Conservation (phyloP, 2,329 filamentous ascomycete genomes). For the Coniosporium tulheliwenetii region DNA sequence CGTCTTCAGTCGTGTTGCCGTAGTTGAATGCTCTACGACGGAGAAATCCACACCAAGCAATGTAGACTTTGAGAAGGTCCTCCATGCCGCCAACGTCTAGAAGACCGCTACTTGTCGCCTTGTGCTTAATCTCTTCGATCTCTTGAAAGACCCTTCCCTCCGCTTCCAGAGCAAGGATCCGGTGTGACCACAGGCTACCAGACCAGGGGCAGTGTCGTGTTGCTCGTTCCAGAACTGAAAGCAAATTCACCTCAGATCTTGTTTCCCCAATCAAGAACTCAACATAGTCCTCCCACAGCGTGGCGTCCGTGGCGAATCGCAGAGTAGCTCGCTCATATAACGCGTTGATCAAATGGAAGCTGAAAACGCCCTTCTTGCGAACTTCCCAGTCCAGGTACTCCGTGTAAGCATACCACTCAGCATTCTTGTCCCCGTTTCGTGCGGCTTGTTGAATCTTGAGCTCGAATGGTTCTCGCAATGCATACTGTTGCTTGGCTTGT, state of each 20-base stretch:
- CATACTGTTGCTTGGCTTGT: slow-evolving; percentile 47
- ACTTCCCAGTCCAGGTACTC: slow-evolving; percentile 83
- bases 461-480: slow-evolving; percentile 52
- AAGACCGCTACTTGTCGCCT: slow-evolving; percentile 71
- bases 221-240: slow-evolving; percentile 64
- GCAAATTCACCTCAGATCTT: slow-evolving; percentile 33
- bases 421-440: slow-evolving; percentile 39
- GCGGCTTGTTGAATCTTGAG: slow-evolving; percentile 45
- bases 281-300: slow-evolving; percentile 70
- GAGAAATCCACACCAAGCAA: slow-evolving; percentile 88
- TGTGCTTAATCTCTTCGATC: slow-evolving; percentile 82
- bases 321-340: slow-evolving; percentile 67
- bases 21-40: slow-evolving; percentile 69
- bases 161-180: slow-evolving; percentile 71
- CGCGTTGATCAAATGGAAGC: slow-evolving; percentile 37
- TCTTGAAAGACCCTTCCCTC: slow-evolving; percentile 60
- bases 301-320: slow-evolving; percentile 57
- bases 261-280: slow-evolving; percentile 42
- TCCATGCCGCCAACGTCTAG: slow-evolving; percentile 77
- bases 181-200: slow-evolving; percentile 77
- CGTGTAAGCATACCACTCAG: slow-evolving; percentile 36
- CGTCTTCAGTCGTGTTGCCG: slow-evolving; percentile 58
- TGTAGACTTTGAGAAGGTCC: slow-evolving; percentile 78
- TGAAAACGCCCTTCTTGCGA: slow-evolving; percentile 38
- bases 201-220: slow-evolving; percentile 90